Evolutionary conservation across 2,329 filamentous ascomycete species (phyloP), one percentile per base, ranked within the genome.

Genomic region (Mariannaea sp.): DNA sequence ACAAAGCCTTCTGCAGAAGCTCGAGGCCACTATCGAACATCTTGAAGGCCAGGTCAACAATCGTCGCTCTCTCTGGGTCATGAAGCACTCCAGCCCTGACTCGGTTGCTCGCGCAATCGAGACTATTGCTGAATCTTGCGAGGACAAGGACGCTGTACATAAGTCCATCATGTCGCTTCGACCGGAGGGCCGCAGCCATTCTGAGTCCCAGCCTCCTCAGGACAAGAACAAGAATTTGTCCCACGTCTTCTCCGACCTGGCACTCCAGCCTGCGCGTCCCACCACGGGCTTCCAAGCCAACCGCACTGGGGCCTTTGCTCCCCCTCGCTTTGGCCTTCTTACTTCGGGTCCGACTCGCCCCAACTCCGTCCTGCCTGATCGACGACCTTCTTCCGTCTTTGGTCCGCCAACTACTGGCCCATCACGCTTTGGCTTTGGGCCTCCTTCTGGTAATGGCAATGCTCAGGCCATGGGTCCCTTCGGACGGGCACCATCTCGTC

Each of bases 41-140:
- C 62, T 74, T 5, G 69, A 74, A 55, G 69, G 69, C 20, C 71
- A 74, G 47, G 64, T 72, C 55, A 73, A 71, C 53, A 68, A 67
- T 36, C 65, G 70, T 4, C 71, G 67, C 40, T 66, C 69, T 5
- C 65, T 73, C 40, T 73, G 71, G 71, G 56, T 70, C 53, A 68
- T 68, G 61, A 71, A 70, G 52, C 68, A 71, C 45, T 57, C 70
- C 1, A 66, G 67, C 44, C 64, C 70, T 19, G 56, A 66, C 17
- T 65, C 64, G 1, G 60, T 72, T 24, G 63, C 65, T 7, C 67
- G 65, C 7, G 69, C 68, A 33, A 68, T 73, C 14, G 68, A 71
- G 51, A 70, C 64, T 5, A 61, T 70, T 19, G 56, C 68, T 1
- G 65, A 65, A 8, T 67, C 67, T 0, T 65, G 65, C n/a, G 49